Evolutionary conservation across 2,329 filamentous ascomycete genomes (phyloP).

Genomic region (Trichoderma cornu-damae): DNA sequence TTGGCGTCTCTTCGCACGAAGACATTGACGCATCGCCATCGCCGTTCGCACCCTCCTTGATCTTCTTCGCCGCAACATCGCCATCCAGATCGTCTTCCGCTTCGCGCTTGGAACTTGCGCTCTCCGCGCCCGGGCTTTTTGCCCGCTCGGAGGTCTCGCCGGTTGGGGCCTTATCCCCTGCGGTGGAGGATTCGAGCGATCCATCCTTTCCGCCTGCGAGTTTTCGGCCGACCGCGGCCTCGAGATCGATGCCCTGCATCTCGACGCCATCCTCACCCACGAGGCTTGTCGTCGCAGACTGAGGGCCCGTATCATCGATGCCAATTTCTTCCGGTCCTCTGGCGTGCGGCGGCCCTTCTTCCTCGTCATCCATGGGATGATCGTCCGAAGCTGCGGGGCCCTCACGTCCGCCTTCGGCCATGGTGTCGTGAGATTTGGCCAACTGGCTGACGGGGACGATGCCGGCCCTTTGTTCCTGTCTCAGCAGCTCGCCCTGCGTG

Average conservation of each 20-base stretch:
- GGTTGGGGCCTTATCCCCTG: slow-evolving; percentile 23
- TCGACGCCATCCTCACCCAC: slow-evolving; percentile 41
- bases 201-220: slow-evolving; percentile 31
- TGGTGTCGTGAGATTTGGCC: slow-evolving; percentile 37
- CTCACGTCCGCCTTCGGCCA: slow-evolving; percentile 29
- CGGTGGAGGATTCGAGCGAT: background rate
- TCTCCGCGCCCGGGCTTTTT: slow-evolving; percentile 29
- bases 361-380: slow-evolving; percentile 42
- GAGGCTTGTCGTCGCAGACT: slow-evolving; percentile 42
- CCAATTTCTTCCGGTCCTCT: slow-evolving; percentile 81
- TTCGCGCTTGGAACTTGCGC: slow-evolving; percentile 49
- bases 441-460: slow-evolving; percentile 66
- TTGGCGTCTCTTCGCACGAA: background rate
- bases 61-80: slow-evolving; percentile 41
- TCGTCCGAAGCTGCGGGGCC: slow-evolving; percentile 27
- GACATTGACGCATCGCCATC: slow-evolving; percentile 17
- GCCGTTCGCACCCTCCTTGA: slow-evolving; percentile 40
- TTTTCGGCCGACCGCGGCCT: slow-evolving; percentile 56
- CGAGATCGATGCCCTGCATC: slow-evolving; percentile 54
- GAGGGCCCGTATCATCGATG: slow-evolving; percentile 79
- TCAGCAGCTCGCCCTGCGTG: slow-evolving; percentile 76
- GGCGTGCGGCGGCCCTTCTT: slow-evolving; percentile 68
- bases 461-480: slow-evolving; percentile 81
- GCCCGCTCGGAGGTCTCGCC: slow-evolving; percentile 19
- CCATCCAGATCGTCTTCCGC: slow-evolving; percentile 46